Conservation (phyloP, 140 eudicot species). For the Stevia rebaudiana region DNA sequence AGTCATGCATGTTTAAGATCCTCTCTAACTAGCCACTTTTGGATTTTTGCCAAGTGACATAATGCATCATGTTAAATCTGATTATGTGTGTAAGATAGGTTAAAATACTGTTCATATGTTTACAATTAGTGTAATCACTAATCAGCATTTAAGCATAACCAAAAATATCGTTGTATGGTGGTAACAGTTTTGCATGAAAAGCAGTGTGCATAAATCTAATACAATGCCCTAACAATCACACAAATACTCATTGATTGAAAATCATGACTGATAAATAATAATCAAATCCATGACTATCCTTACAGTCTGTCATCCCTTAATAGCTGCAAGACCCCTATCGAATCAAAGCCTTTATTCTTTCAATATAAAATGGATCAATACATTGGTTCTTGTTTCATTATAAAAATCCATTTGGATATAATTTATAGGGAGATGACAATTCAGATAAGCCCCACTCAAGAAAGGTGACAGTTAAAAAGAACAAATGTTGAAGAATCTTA, state of each 20-base stretch:
- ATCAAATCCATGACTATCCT: slow-evolving; percentile 1
- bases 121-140: background rate
- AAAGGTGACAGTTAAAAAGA: slow-evolving; percentile 32
- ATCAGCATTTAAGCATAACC: background rate
- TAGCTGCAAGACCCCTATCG: background rate
- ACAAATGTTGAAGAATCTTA: slow-evolving; percentile 30
- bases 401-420: slow-evolving; percentile 2
- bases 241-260: background rate
- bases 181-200: background rate
- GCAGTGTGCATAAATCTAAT: background rate
- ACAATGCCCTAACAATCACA: slow-evolving; percentile 7
- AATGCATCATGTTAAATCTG: background rate
- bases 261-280: background rate
- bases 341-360: background rate
- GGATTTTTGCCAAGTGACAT: background rate
- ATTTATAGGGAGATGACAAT: slow-evolving; percentile 14
- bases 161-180: background rate
- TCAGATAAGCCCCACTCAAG: slow-evolving; percentile 32
- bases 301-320: slow-evolving; percentile 20
- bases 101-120: background rate
- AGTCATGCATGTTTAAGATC: slow-evolving; percentile 3
- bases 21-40: background rate
- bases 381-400: background rate
- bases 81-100: background rate
- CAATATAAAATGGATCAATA: slow-evolving; percentile 2